These are phyloP conservation scores for Ceratobasidium theobromae DNA, from an alignment of 1,284 basidiomycete genomes.

Conservation along the genomic window DNA sequence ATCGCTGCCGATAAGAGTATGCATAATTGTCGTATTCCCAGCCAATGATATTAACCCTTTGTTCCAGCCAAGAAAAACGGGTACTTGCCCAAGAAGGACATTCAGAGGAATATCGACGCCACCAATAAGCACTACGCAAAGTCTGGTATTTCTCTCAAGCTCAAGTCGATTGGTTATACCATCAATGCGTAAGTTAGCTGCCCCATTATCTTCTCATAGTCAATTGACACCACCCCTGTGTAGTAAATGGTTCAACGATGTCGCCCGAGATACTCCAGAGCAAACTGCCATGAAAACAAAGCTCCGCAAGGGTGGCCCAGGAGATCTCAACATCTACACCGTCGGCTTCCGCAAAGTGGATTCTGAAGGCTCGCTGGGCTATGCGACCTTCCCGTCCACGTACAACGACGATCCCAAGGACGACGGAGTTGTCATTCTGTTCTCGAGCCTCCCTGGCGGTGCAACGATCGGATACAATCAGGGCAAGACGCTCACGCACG, in stretches of 20 bases:
- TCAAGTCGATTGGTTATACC: not conserved
- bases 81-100: not conserved
- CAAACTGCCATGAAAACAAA: slow-evolving; percentile 11
- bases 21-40: not conserved
- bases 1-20: slow-evolving; percentile 10
- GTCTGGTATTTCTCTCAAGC: slow-evolving; percentile 6
- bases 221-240: not conserved
- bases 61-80: not conserved
- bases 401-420: not conserved
- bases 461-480: not conserved
- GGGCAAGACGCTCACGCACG: slow-evolving; percentile 19
- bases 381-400: slow-evolving; percentile 13
- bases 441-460: slow-evolving; percentile 11
- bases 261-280: not conserved
- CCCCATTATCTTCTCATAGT: not conserved
- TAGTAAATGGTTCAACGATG: slow-evolving; percentile 10
- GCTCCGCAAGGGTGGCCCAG: slow-evolving; percentile 23
- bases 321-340: slow-evolving; percentile 20
- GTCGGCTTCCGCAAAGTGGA: slow-evolving; percentile 1
- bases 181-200: not conserved
- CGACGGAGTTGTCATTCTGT: slow-evolving; percentile 15
- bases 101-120: not conserved
- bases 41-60: not conserved
- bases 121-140: slow-evolving; percentile 17
- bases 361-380: not conserved